Evolutionary conservation across 805 yeast species (phyloP).

Genomic region (Ogataea wickerhamii): DNA sequence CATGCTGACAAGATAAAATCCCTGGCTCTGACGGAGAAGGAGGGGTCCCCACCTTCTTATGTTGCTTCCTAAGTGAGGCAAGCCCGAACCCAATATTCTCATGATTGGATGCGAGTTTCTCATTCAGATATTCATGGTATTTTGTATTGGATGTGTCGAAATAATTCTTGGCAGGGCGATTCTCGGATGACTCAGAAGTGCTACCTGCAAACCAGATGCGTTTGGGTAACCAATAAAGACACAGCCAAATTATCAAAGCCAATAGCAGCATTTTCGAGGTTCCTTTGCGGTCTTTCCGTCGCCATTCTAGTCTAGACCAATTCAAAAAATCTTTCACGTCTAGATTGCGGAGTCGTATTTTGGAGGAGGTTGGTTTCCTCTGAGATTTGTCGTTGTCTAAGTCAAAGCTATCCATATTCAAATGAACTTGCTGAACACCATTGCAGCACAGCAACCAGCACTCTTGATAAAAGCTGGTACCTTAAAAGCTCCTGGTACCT

Average conservation of each 20-base stretch:
- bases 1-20: constrained; percentile 14
- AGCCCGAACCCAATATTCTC: constrained; percentile 25
- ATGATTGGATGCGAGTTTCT: constrained; percentile 21
- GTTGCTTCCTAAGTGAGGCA: constrained; percentile 14
- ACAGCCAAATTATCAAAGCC: background rate
- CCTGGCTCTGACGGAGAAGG: constrained; percentile 27
- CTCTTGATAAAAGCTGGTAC: too few relatives aligned
- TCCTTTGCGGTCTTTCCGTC: constrained; percentile 9
- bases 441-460: too few relatives aligned
- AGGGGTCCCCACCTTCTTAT: constrained; percentile 27
- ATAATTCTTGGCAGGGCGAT: constrained; percentile 10
- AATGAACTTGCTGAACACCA: too few relatives aligned
- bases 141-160: constrained; percentile 15
- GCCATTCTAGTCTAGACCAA: too few relatives aligned
- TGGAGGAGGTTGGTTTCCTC: constrained; percentile 17
- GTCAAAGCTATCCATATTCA: constrained; percentile 6
- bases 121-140: constrained; percentile 25
- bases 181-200: background rate
- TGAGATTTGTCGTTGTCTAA: constrained; percentile 21
- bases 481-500: too few relatives aligned
- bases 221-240: constrained; percentile 3
- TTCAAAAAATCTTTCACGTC: too few relatives aligned
- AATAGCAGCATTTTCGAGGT: constrained; percentile 5
- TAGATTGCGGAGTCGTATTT: too few relatives aligned
- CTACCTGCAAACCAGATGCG: background rate